Percentiles rank a stretch among this genome's conserved stretches.
Conservation (phyloP, 306 rosid species). For the Cicer yamashitae region DNA sequence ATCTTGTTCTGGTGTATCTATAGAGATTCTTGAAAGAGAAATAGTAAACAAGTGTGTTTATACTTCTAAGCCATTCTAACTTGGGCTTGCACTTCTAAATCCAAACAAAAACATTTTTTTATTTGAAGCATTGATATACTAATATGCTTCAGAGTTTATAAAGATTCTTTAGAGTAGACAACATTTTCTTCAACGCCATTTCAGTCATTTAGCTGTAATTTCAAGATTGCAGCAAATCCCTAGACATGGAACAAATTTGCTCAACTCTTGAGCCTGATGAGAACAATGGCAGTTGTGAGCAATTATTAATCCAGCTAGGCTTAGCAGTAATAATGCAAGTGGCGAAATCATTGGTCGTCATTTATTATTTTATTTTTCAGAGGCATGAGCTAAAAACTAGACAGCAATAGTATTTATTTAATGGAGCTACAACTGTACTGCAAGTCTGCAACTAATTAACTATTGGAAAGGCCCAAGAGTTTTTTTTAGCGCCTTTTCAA, state of each 20-base stretch:
- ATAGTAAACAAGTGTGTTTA: neutral
- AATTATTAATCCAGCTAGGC: slow-evolving; percentile 8
- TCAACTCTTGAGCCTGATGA: slow-evolving; percentile 1
- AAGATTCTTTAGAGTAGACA: no score
- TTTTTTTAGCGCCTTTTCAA: neutral
- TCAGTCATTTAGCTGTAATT: no score
- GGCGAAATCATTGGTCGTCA: slow-evolving; percentile 16
- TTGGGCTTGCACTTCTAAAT: neutral
- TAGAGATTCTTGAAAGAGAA: neutral
- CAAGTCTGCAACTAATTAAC: neutral
- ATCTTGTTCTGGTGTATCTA: neutral
- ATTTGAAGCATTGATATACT: neutral
- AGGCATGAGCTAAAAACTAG: neutral
- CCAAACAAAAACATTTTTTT: neutral
- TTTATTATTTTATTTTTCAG: neutral
- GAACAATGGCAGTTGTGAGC: slow-evolving; percentile 15
- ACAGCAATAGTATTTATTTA: neutral
- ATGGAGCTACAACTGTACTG: neutral
- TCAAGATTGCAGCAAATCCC: neutral
- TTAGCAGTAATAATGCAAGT: slow-evolving; percentile 1
- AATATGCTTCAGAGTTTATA: neutral
- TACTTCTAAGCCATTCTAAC: neutral
- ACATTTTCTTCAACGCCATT: no score
- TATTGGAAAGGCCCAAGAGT: neutral
- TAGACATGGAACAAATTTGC: slow-evolving; percentile 11